These are phyloP conservation scores for Teratosphaeria zuluensis DNA, from an alignment of 2,329 filamentous ascomycete species.

Conservation along the genomic window DNA sequence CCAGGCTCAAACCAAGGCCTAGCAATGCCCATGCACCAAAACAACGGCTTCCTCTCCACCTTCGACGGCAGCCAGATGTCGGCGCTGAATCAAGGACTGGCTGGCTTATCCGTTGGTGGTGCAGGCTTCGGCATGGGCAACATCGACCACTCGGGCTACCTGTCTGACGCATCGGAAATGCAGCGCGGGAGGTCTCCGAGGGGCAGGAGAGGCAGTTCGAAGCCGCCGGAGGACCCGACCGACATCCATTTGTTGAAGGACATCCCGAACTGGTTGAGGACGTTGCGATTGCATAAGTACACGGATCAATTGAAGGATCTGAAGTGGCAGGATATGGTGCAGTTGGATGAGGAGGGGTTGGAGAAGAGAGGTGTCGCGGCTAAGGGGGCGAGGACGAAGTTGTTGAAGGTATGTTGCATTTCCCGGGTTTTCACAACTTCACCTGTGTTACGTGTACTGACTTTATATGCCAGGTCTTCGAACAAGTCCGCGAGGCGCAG, in stretches of 20 bases:
- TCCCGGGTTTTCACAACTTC: background rate
- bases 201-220: slow-evolving; percentile 85
- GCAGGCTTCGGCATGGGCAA: slow-evolving; percentile 33
- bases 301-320: slow-evolving; percentile 96
- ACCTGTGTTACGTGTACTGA: background rate
- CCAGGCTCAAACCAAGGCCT: slow-evolving; percentile 52
- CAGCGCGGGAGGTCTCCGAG: slow-evolving; percentile 77
- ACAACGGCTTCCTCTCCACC: slow-evolving; percentile 86
- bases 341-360: slow-evolving; percentile 84
- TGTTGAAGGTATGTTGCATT: slow-evolving; percentile 65
- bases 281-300: slow-evolving; percentile 93
- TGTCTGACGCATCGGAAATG: slow-evolving; percentile 80
- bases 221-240: slow-evolving; percentile 95
- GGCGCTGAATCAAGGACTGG: slow-evolving; percentile 58
- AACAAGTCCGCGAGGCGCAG: slow-evolving; percentile 7
- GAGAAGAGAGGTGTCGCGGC: slow-evolving; percentile 92
- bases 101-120: slow-evolving; percentile 51
- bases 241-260: slow-evolving; percentile 84
- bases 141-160: slow-evolving; percentile 65
- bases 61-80: slow-evolving; percentile 55
- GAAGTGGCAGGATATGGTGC: slow-evolving; percentile 88
- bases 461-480: slow-evolving; percentile 5
- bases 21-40: slow-evolving; percentile 75
- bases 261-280: slow-evolving; percentile 91
- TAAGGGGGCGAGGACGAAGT: slow-evolving; percentile 87